phyloP scores from a whole-genome alignment of 257 asterid species.

The Craterostigma plantagineum region DNA sequence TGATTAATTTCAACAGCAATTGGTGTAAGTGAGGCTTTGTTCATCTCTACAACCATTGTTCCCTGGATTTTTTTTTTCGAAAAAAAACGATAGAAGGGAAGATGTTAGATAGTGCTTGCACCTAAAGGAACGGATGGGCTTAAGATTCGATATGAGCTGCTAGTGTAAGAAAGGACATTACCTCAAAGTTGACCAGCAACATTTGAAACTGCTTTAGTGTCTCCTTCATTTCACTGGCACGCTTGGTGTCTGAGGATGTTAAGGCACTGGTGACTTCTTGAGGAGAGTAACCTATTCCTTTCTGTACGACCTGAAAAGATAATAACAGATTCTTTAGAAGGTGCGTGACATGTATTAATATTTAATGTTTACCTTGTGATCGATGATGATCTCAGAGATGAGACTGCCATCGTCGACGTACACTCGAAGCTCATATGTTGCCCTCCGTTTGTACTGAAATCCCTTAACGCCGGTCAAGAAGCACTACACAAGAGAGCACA shows the following conservation, averaged over 20 bases:
- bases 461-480: slow-evolving; percentile 66
- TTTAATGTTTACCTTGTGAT: slow-evolving; percentile 42
- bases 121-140: not conserved
- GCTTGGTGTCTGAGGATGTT: slow-evolving; percentile 27
- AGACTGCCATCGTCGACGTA: slow-evolving; percentile 93
- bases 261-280: slow-evolving; percentile 51
- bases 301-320: slow-evolving; percentile 43
- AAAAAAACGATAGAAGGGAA: not conserved
- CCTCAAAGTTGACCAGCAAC: slow-evolving; percentile 76
- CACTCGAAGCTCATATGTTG: slow-evolving; percentile 55
- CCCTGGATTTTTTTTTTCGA: slow-evolving; percentile 27
- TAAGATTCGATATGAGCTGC: not conserved
- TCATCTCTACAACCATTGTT: slow-evolving; percentile 47
- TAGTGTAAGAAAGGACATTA: slow-evolving; percentile 7
- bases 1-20: slow-evolving; percentile 64
- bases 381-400: slow-evolving; percentile 60
- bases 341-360: no score
- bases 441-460: slow-evolving; percentile 41
- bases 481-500: slow-evolving; percentile 34
- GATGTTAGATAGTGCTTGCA: not conserved
- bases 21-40: slow-evolving; percentile 24
- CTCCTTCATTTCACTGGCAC: slow-evolving; percentile 27
- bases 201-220: slow-evolving; percentile 43
- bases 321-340: not conserved
- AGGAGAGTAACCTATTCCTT: slow-evolving; percentile 50